phyloP scores from a whole-genome alignment of 345 rosid genomes.

The Eucalyptus dawsonii region DNA sequence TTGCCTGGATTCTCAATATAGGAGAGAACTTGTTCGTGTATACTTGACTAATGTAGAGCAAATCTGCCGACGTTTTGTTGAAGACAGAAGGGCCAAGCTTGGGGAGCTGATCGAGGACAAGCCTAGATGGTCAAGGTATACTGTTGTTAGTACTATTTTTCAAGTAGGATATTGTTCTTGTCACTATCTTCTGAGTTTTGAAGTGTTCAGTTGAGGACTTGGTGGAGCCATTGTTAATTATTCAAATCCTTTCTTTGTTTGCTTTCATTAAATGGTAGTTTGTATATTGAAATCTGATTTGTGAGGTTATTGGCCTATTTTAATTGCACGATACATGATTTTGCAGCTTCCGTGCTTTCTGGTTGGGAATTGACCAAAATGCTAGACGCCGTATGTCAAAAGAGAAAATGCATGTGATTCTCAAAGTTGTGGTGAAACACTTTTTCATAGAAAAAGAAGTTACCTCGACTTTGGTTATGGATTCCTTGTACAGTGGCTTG shows the following conservation, averaged over 20 bases:
- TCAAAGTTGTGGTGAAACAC: constrained; percentile 77
- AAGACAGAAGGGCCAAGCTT: constrained; percentile 66
- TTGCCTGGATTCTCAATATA: constrained; percentile 75
- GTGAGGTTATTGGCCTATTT: not conserved
- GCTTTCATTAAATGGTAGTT: not conserved
- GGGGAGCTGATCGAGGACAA: constrained; percentile 69
- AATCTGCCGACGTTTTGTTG: constrained; percentile 76
- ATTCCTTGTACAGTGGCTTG: constrained; percentile 92
- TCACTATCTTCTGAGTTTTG: not conserved
- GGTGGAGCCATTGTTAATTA: not conserved
- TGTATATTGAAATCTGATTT: not conserved
- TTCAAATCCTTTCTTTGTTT: not conserved
- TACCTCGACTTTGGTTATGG: constrained; percentile 96
- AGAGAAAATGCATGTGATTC: constrained; percentile 71
- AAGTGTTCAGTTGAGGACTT: not conserved
- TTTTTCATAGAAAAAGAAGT: constrained; percentile 93
- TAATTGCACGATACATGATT: not conserved
- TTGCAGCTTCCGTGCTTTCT: constrained; percentile 77
- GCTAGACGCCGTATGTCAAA: constrained; percentile 61
- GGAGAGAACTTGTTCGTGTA: constrained; percentile 91
- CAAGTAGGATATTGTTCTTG: not conserved
- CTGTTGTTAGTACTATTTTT: not conserved
- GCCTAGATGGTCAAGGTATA: constrained; percentile 81
- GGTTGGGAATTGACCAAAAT: constrained; percentile 72
- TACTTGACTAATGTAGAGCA: constrained; percentile 84